These are phyloP conservation scores for Rhodotorula babjevae DNA, from an alignment of 768 basidiomycete species.

Conservation along the genomic window DNA sequence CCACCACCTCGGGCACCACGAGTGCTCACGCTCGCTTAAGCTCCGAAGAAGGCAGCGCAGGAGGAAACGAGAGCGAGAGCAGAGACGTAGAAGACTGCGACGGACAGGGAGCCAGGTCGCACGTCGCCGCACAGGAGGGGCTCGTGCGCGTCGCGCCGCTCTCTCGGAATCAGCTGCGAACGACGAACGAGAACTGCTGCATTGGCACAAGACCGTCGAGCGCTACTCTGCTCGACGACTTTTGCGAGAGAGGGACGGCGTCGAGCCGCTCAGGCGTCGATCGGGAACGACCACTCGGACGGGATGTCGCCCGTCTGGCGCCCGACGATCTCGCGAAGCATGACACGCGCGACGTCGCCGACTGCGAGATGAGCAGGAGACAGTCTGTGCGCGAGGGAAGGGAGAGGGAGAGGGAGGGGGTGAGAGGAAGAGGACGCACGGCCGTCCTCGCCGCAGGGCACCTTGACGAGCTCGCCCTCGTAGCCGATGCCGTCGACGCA, in stretches of 20 bases:
- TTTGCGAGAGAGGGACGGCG: no score
- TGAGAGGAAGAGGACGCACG: constrained; percentile 8
- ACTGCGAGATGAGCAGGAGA: constrained; percentile 34
- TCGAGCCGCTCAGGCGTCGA: constrained; percentile 4
- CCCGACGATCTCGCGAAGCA: constrained; percentile 68
- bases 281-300: constrained; percentile 35
- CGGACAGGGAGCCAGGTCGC: no score
- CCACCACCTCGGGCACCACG: background rate
- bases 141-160: no score
- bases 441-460: constrained; percentile 34
- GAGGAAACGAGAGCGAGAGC: no score
- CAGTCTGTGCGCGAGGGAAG: background rate
- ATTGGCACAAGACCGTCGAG: no score
- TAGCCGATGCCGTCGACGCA: constrained; percentile 71
- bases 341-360: constrained; percentile 61
- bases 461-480: constrained; percentile 55
- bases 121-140: no score
- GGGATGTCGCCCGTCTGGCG: constrained; percentile 52
- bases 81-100: no score
- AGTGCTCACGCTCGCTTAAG: background rate
- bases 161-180: no score
- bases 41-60: no score
- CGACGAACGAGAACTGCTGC: no score
- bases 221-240: no score
- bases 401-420: background rate